phyloP scores from a whole-genome alignment of 1,139 yeast genomes.

The Zygosaccharomyces sapae region DNA sequence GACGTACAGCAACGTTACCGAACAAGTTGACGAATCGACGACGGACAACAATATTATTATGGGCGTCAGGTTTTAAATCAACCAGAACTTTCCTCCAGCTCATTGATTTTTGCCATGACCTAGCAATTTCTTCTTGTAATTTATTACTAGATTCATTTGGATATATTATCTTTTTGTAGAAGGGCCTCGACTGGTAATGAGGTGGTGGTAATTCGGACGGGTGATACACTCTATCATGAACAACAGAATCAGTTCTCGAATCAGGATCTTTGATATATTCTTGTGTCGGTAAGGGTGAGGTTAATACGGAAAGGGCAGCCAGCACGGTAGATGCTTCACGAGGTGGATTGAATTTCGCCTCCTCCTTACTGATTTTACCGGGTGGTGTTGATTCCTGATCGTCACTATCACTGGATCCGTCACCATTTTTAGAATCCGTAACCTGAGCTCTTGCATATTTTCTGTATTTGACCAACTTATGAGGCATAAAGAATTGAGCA shows the following conservation, averaged over 20 bases:
- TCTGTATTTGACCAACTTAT: slow-evolving; percentile 29
- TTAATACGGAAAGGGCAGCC: slow-evolving; percentile 54
- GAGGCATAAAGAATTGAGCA: slow-evolving; percentile 28
- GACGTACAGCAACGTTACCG: slow-evolving; percentile 94
- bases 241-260: slow-evolving; percentile 52
- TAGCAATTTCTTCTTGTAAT: slow-evolving; percentile 79
- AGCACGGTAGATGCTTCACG: slow-evolving; percentile 55
- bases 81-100: slow-evolving; percentile 92
- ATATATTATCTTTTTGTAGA: slow-evolving; percentile 28
- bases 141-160: slow-evolving; percentile 37
- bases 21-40: slow-evolving; percentile 88
- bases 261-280: slow-evolving; percentile 61
- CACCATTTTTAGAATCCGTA: slow-evolving; percentile 5
- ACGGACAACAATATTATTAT: slow-evolving; percentile 86
- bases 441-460: slow-evolving; percentile 37
- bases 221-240: slow-evolving; percentile 77
- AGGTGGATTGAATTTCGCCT: slow-evolving; percentile 41
- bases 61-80: slow-evolving; percentile 86
- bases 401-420: slow-evolving; percentile 22
- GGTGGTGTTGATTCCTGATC: slow-evolving; percentile 17
- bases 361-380: slow-evolving; percentile 12
- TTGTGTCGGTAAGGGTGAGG: slow-evolving; percentile 81
- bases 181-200: slow-evolving; percentile 33
- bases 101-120: slow-evolving; percentile 82
- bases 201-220: slow-evolving; percentile 62